These are phyloP conservation scores for Citrus hindsii DNA, from an alignment of 345 rosid genomes.

Conservation along the genomic window DNA sequence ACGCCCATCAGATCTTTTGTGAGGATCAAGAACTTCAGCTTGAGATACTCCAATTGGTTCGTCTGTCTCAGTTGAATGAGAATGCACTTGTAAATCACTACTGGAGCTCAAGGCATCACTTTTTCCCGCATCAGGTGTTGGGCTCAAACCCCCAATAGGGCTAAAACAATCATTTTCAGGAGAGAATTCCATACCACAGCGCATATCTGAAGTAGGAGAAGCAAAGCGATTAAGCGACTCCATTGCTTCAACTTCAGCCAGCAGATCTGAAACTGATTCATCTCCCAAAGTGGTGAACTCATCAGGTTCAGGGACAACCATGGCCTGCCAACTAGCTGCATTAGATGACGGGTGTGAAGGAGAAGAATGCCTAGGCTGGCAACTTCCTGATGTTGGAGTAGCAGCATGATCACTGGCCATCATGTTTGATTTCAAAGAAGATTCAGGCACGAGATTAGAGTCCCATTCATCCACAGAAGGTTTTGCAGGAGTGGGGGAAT, in stretches of 20 bases:
- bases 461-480: conserved; percentile 49
- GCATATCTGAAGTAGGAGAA: conserved; percentile 72
- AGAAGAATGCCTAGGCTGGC: conserved; percentile 42
- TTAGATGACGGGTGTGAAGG: conserved; percentile 35
- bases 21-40: conserved; percentile 28
- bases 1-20: conserved; percentile 38
- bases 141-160: conserved; percentile 64
- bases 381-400: conserved; percentile 61
- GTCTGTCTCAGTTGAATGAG: conserved; percentile 36
- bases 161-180: conserved; percentile 79
- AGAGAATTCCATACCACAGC: conserved; percentile 39
- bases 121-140: conserved; percentile 55
- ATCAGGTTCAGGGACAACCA: conserved; percentile 55
- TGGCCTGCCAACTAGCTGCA: conserved; percentile 66
- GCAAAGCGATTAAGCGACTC: conserved; percentile 72
- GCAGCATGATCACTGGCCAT: conserved; percentile 46
- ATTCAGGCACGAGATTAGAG: conserved; percentile 36
- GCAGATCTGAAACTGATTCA: conserved; percentile 96
- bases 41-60: conserved; percentile 28
- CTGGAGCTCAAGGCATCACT: conserved; percentile 74
- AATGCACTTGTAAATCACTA: conserved; percentile 49
- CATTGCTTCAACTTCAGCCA: conserved; percentile 99
- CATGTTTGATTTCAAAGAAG: conserved; percentile 47
- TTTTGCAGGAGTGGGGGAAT: conserved; percentile 36
- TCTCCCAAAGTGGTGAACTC: conserved; percentile 60